These are phyloP conservation scores for Dothideomycetidae sp. DNA, from an alignment of 2,329 filamentous ascomycete genomes.

Conservation along the genomic window DNA sequence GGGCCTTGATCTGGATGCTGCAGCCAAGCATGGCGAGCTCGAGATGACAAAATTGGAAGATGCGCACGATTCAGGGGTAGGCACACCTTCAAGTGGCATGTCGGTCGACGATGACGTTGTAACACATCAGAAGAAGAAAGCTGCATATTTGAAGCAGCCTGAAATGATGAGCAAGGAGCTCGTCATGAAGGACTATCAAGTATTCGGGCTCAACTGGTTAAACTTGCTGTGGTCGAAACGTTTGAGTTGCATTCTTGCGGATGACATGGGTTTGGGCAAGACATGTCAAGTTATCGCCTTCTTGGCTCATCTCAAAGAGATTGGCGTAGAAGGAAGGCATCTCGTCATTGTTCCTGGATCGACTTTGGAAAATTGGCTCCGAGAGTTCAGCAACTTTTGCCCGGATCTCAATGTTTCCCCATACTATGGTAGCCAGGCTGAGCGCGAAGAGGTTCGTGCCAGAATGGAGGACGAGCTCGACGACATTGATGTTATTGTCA, in stretches of 20 bases:
- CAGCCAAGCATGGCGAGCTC: slow-evolving; percentile 45
- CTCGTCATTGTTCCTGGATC: slow-evolving; percentile 85
- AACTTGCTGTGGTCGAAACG: slow-evolving; percentile 64
- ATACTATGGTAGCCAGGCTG: slow-evolving; percentile 56
- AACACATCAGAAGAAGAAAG: slow-evolving; percentile 34
- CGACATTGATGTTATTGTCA: slow-evolving; percentile 56
- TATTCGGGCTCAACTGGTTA: slow-evolving; percentile 93
- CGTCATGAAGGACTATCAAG: slow-evolving; percentile 79
- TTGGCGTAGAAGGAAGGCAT: slow-evolving; percentile 54
- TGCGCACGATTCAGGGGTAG: slow-evolving; percentile 51
- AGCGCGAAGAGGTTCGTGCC: slow-evolving; percentile 53
- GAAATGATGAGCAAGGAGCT: slow-evolving; percentile 61
- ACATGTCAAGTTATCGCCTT: slow-evolving; percentile 94
- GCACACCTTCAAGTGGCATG: slow-evolving; percentile 38
- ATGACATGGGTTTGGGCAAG: slow-evolving; percentile 93
- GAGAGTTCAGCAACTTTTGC: slow-evolving; percentile 79
- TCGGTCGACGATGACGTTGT: slow-evolving; percentile 20
- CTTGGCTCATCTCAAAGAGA: slow-evolving; percentile 66
- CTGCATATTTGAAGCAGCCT: slow-evolving; percentile 50
- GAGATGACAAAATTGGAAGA: slow-evolving; percentile 42
- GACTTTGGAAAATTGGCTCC: slow-evolving; percentile 89
- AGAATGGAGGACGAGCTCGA: slow-evolving; percentile 49
- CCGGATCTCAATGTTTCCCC: slow-evolving; percentile 57
- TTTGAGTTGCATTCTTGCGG: slow-evolving; percentile 80
- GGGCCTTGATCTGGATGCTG: slow-evolving; percentile 52